A percentile compares a stretch with the other conserved stretches of the same genome.
Conservation (phyloP, 2,329 filamentous ascomycete species). For the Botrytis fabae region DNA sequence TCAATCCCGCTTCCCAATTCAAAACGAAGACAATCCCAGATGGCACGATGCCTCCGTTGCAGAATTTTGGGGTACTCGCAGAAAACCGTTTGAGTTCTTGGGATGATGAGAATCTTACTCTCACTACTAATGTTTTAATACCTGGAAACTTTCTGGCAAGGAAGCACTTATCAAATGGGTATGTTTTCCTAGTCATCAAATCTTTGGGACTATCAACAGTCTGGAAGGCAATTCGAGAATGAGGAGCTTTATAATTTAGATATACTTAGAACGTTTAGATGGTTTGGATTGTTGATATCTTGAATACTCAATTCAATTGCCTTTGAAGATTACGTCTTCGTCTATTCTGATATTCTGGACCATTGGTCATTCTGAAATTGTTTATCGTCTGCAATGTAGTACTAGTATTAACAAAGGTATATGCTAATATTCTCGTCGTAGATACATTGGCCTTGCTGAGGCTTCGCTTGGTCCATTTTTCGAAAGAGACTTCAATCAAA, state of each 20-base stretch:
- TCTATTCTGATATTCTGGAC: background rate
- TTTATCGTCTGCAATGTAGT: background rate
- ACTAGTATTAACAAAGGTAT: background rate
- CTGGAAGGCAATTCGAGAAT: background rate
- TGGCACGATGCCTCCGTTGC: constrained; percentile 16
- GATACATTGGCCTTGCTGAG: constrained; percentile 26
- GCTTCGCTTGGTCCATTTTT: constrained; percentile 28
- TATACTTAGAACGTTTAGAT: background rate
- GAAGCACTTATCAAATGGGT: constrained; percentile 28
- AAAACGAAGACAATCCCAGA: constrained; percentile 25
- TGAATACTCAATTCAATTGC: too few relatives aligned
- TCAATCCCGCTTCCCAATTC: constrained; percentile 24
- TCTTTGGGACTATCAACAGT: background rate
- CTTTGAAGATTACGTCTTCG: background rate
- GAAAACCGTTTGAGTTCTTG: constrained; percentile 14
- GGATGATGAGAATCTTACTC: constrained; percentile 13
- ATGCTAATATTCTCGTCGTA: background rate
- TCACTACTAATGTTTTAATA: constrained; percentile 22
- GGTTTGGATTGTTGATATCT: background rate
- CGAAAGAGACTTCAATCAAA: constrained; percentile 30
- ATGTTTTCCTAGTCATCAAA: constrained; percentile 10
- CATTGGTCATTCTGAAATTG: background rate
- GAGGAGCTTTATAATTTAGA: background rate
- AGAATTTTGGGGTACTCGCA: constrained; percentile 18
- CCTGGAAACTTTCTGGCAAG: constrained; percentile 27